Conservation (phyloP, 345 rosid species). For the Cardiospermum halicacabum region DNA sequence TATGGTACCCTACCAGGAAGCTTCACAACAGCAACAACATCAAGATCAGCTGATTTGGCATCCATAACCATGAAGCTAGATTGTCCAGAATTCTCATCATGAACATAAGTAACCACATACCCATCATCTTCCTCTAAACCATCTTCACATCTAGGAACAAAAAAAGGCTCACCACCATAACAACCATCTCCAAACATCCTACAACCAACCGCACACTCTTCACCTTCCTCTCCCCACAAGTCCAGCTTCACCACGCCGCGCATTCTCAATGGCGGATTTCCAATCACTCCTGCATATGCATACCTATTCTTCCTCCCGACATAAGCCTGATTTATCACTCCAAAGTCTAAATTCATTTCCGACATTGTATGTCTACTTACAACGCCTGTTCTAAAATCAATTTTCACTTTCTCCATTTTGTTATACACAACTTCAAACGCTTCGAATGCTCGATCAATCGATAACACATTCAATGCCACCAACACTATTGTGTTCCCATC, state of each 20-base stretch:
- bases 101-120: constrained; percentile 42
- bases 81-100: constrained; percentile 44
- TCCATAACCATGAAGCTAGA: constrained; percentile 60
- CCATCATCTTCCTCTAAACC: constrained; percentile 54
- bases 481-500: constrained; percentile 42
- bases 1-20: constrained; percentile 54
- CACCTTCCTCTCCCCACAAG: constrained; percentile 23
- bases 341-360: constrained; percentile 49
- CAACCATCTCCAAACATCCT: constrained; percentile 41
- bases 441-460: constrained; percentile 52
- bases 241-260: constrained; percentile 53
- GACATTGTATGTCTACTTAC: constrained; percentile 45
- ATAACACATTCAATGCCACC: constrained; percentile 49
- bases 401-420: constrained; percentile 38
- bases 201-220: constrained; percentile 38
- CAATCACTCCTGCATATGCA: constrained; percentile 45
- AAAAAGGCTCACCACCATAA: constrained; percentile 60
- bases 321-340: constrained; percentile 37
- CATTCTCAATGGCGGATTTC: constrained; percentile 52
- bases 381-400: constrained; percentile 36
- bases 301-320: constrained; percentile 33
- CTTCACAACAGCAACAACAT: constrained; percentile 47
- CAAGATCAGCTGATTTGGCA: constrained; percentile 45
- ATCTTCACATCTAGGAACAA: constrained; percentile 44
- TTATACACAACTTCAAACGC: constrained; percentile 47